Evolutionary conservation across 129 eudicot genomes (phyloP), one percentile per base, ranked within the genome.

Genomic region (Kitagawia praeruptora): DNA sequence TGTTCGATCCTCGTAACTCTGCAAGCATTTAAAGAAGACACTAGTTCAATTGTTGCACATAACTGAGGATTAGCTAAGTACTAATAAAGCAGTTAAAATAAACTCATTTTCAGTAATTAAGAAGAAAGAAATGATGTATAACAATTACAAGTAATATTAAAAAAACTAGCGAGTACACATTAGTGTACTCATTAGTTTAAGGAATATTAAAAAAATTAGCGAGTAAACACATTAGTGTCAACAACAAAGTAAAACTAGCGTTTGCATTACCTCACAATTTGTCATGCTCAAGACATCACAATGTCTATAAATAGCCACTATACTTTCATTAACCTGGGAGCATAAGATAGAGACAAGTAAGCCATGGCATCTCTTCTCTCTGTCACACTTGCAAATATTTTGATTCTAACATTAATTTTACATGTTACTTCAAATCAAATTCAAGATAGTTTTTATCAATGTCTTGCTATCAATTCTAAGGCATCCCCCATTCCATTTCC

Each of bases 391-490:
- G 0, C 39, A 73, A 42, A 4, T 44, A 3, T 42, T 23, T n/a
- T 73, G 16, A n/a, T 73, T 73, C 54, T 44, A 10, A 41, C 34
- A 9, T 44, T 44, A 42, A 39, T 27, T 42, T 73, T n/a, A 19
- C 28, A n/a, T 15, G 77, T 47, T 42, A 73, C 77, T 44, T 73
- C 77, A 2, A 73, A 73, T 44, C 12, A 46, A 10, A 44, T 73
- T 73, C 77, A 73, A 73, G 77, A 73, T 44, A 73, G 53, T 16
- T 73, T 73, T 44, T 23, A 46, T 47, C 51, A 73, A 42, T 73
- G 77, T 9, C 77, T 73, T 44, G 15, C 53, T 42, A 56, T 23
- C 6, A 73, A 73, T n/a, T 41, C 77, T 8, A 28, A n/a, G 37
- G 19, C 16, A 19, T 44, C 53, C 14, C 46, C 46, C 2, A 73